Conservation (phyloP, 1,284 basidiomycete species). For the Somion occarium region DNA sequence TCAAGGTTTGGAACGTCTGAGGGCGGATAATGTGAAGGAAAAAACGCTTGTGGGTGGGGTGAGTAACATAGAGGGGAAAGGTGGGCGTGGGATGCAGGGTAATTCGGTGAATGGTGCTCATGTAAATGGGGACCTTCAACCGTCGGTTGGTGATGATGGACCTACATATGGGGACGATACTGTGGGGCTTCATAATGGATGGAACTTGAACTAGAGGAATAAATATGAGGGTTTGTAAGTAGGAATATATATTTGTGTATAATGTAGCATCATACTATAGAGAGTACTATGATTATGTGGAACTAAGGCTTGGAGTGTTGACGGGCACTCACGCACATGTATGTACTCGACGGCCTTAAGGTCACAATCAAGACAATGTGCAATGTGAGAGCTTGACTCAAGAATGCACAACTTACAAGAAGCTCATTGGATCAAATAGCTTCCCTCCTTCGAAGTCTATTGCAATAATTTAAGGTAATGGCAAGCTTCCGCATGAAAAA, state of each 20-base stretch:
- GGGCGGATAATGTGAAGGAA: slow-evolving; percentile 82
- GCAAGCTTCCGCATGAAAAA: no score
- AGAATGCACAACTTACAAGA: no score
- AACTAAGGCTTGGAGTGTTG: no score
- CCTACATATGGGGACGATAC: slow-evolving; percentile 65
- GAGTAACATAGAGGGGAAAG: slow-evolving; percentile 35
- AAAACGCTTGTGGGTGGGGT: slow-evolving; percentile 28
- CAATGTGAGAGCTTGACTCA: not conserved
- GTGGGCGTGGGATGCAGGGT: slow-evolving; percentile 24
- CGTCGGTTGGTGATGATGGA: slow-evolving; percentile 21
- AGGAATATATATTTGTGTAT: no score
- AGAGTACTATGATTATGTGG: no score
- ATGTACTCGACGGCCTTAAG: no score
- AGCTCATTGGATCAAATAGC: no score
- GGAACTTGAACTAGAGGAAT: slow-evolving; percentile 30
- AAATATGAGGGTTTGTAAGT: no score
- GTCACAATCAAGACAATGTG: slow-evolving; percentile 1
- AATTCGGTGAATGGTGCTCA: slow-evolving; percentile 9
- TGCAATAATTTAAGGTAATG: no score
- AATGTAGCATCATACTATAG: no score
- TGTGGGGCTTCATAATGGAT: slow-evolving; percentile 74
- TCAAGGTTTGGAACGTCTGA: slow-evolving; percentile 66
- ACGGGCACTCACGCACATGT: no score
- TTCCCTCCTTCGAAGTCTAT: no score
- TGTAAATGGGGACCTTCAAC: slow-evolving; percentile 6